A percentile compares a stretch with the other conserved stretches of the same genome.
These are phyloP conservation scores for Dothideomycetidae sp. DNA, from an alignment of 2,329 filamentous ascomycete species.

Conservation along the genomic window DNA sequence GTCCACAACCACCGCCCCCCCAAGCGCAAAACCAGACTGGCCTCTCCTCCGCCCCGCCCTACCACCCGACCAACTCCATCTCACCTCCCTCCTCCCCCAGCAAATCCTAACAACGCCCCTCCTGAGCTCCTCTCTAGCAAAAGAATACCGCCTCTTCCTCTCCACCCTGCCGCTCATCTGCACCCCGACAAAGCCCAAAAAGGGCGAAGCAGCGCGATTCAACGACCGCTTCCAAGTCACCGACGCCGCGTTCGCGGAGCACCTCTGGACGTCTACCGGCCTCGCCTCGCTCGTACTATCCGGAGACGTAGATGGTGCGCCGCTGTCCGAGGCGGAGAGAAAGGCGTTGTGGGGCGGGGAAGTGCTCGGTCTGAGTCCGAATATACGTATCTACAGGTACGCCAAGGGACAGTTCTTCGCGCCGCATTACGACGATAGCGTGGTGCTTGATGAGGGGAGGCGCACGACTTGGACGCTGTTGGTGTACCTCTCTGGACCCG, in stretches of 20 bases:
- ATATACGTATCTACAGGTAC: slow-evolving; percentile 83
- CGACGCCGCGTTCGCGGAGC: slow-evolving; percentile 58
- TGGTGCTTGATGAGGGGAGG: slow-evolving; percentile 37
- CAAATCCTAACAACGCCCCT: slow-evolving; percentile 64
- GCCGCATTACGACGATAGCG: slow-evolving; percentile 79
- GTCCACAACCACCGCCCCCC: slow-evolving; percentile 8
- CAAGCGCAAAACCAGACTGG: slow-evolving; percentile 43
- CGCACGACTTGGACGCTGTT: slow-evolving; percentile 85
- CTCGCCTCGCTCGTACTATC: slow-evolving; percentile 45
- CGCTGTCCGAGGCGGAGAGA: slow-evolving; percentile 20
- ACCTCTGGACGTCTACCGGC: slow-evolving; percentile 64
- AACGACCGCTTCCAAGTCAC: slow-evolving; percentile 82
- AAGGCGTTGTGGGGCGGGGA: slow-evolving; percentile 57
- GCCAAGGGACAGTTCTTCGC: slow-evolving; percentile 79
- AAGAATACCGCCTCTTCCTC: slow-evolving; percentile 61
- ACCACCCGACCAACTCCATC: slow-evolving; percentile 48
- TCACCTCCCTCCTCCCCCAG: slow-evolving; percentile 42
- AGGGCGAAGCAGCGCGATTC: slow-evolving; percentile 66
- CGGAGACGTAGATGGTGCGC: slow-evolving; percentile 22
- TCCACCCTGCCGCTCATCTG: slow-evolving; percentile 56
- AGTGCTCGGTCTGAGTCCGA: slow-evolving; percentile 69
- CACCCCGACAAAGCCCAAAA: slow-evolving; percentile 64
- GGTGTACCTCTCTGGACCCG: slow-evolving; percentile 65
- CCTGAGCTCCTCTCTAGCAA: slow-evolving; percentile 61
- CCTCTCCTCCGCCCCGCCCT: slow-evolving; percentile 55